These are phyloP conservation scores for Datura wrightii DNA, from an alignment of 257 asterid genomes.

Conservation along the genomic window DNA sequence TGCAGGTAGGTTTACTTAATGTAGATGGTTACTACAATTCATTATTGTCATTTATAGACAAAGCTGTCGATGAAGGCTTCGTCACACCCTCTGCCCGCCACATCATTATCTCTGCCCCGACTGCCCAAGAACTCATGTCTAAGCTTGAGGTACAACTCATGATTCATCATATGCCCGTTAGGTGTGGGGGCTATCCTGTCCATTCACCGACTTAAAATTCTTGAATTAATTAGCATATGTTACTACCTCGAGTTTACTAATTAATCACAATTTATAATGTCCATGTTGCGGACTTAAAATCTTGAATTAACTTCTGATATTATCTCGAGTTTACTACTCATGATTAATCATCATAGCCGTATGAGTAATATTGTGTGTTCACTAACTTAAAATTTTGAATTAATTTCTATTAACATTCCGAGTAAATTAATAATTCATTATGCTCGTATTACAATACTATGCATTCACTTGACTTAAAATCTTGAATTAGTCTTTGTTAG, in stretches of 20 bases:
- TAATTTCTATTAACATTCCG: background rate
- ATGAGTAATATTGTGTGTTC: background rate
- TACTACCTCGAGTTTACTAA: too few species aligned
- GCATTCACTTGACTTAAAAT: background rate
- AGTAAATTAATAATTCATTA: too few species aligned
- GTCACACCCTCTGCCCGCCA: conserved; percentile 90
- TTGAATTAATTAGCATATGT: background rate
- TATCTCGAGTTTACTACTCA: background rate
- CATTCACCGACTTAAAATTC: background rate
- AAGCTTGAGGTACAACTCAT: conserved; percentile 74
- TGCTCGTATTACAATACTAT: background rate
- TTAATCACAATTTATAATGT: too few species aligned
- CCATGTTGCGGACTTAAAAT: background rate
- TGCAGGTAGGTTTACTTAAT: conserved; percentile 89
- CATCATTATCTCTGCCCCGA: conserved; percentile 87
- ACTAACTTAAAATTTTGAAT: background rate
- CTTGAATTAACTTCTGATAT: background rate
- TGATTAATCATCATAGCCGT: background rate
- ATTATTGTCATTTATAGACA: conserved; percentile 82
- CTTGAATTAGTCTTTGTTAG: background rate
- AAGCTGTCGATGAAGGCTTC: conserved; percentile 96
- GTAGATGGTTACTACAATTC: conserved; percentile 97
- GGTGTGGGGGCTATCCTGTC: background rate
- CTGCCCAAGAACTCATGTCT: conserved; percentile 91
- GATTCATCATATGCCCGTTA: background rate